phyloP scores from a whole-genome alignment of 192 early-diverging fungal species.

The Coemansia sp. region DNA sequence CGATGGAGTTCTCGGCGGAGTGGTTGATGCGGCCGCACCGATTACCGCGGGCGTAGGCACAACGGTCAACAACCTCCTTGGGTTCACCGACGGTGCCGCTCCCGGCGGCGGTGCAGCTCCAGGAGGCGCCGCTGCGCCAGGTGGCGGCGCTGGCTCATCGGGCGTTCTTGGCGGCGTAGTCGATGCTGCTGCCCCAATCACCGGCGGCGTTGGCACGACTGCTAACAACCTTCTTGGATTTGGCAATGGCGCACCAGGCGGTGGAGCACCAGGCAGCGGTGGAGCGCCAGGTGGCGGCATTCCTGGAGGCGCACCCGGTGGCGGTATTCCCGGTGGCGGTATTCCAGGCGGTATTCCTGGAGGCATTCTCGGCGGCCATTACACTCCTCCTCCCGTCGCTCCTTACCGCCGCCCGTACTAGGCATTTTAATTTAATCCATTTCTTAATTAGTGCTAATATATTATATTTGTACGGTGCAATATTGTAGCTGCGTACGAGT shows the following conservation, averaged over 20 bases:
- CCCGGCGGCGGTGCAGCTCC: neutral
- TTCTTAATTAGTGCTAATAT: neutral
- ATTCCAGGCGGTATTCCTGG: neutral
- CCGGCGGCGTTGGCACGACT: neutral
- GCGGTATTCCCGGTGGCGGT: neutral
- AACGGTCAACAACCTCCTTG: conserved; percentile 9
- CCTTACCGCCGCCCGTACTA: neutral
- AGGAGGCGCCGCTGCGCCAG: neutral
- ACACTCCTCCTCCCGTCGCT: neutral
- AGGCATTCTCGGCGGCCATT: neutral
- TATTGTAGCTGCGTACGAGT: no score
- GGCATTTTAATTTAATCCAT: neutral
- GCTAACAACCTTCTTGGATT: neutral
- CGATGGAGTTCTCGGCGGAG: conserved; percentile 20
- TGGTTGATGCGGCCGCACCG: conserved; percentile 18
- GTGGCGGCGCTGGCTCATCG: neutral
- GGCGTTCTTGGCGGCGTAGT: neutral
- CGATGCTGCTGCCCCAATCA: no score
- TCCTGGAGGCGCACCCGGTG: neutral
- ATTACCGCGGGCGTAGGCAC: conserved; percentile 14
- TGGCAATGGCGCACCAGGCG: neutral
- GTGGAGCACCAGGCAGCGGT: neutral
- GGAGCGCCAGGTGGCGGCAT: neutral
- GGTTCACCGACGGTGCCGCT: conserved; percentile 2
- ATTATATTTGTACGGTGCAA: neutral